A percentile compares a stretch with the other conserved stretches of the same genome.
Conservation (phyloP, 306 rosid species). For the Fragaria nilgerrensis region DNA sequence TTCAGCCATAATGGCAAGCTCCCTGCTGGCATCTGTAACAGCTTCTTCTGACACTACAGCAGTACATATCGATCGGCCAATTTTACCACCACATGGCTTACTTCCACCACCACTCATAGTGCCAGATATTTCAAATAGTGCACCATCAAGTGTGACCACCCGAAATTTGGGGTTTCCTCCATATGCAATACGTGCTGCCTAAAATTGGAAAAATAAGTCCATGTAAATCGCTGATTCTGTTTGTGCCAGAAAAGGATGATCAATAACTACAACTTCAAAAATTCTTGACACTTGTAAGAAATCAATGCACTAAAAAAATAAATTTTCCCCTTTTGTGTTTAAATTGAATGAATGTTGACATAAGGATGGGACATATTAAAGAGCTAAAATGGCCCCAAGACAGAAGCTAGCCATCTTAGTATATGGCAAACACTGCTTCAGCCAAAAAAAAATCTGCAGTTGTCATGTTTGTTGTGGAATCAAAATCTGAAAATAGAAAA, state of each 20-base stretch:
- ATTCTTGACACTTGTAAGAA: not conserved
- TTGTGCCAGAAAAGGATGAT: constrained; percentile 6
- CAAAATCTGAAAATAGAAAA: not conserved
- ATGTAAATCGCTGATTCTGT: no score
- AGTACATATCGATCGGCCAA: constrained; percentile 79
- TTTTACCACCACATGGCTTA: constrained; percentile 90
- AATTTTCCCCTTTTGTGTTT: not conserved
- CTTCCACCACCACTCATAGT: constrained; percentile 94
- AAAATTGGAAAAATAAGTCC: constrained; percentile 18
- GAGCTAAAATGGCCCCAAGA: not conserved
- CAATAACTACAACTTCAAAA: not conserved
- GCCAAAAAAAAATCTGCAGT: not conserved
- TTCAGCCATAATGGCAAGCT: constrained; percentile 45
- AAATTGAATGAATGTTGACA: not conserved
- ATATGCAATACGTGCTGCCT: constrained; percentile 86
- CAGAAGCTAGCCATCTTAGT: not conserved
- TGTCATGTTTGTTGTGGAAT: not conserved
- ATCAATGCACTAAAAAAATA: not conserved
- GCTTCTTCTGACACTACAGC: constrained; percentile 67
- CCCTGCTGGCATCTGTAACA: constrained; percentile 64
- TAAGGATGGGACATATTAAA: not conserved
- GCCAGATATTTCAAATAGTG: constrained; percentile 82
- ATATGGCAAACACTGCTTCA: not conserved
- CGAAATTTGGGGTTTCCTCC: constrained; percentile 61
- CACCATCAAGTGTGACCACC: constrained; percentile 93